A percentile compares a stretch with the other conserved stretches of the same genome.
Conservation (phyloP, 2,329 filamentous ascomycete genomes). For the Alternaria sp. region DNA sequence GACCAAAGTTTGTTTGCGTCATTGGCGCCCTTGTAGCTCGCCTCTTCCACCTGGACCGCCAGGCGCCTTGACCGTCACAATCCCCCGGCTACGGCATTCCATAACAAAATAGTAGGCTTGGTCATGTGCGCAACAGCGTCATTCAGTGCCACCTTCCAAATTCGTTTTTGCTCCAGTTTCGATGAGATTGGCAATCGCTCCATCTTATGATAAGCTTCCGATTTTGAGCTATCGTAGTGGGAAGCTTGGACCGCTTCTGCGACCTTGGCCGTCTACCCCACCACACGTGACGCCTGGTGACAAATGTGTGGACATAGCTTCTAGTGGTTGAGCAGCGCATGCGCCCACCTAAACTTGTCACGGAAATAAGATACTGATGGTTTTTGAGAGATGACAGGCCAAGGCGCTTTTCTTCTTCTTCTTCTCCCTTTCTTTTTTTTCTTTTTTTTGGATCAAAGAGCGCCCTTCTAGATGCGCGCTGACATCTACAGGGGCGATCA, state of each 20-base stretch:
- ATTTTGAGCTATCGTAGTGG: slow-evolving; percentile 6
- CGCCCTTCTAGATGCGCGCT: neutral
- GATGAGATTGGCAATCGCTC: neutral
- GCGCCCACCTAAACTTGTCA: neutral
- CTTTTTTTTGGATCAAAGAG: neutral
- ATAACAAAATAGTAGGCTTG: neutral
- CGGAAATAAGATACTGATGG: neutral
- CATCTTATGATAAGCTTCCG: slow-evolving; percentile 8
- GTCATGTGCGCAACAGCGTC: neutral
- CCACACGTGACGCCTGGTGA: slow-evolving; percentile 6
- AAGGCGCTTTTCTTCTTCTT: slow-evolving; percentile 1
- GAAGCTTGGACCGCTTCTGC: slow-evolving; percentile 26
- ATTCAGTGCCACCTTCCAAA: neutral
- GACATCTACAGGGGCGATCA: neutral
- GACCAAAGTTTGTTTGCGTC: slow-evolving; percentile 13
- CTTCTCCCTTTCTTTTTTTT: too few relatives aligned
- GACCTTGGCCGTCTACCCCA: slow-evolving; percentile 17
- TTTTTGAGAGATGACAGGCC: neutral
- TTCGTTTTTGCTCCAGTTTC: neutral
- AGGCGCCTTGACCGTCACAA: neutral
- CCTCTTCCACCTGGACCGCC: slow-evolving; percentile 3
- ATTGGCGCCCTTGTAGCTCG: slow-evolving; percentile 5
- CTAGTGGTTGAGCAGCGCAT: neutral
- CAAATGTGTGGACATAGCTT: neutral
- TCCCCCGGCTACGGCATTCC: neutral